A percentile compares a stretch with the other conserved stretches of the same genome.
Evolutionary conservation across 305 asterid genomes (phyloP).

Genomic region (Plantago coronopus): DNA sequence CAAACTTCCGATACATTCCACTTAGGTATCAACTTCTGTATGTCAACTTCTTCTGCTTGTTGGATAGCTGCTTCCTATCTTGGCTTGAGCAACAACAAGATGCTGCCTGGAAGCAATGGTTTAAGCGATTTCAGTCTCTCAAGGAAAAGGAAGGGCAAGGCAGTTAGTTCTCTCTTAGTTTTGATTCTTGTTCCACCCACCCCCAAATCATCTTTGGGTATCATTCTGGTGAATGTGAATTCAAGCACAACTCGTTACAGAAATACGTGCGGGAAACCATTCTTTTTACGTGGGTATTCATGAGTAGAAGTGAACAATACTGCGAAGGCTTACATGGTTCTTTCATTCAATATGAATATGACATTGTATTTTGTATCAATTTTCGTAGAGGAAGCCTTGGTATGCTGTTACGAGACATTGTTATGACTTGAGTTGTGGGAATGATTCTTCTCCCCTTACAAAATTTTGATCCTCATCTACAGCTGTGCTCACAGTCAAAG

Average conservation of each 20-base stretch:
- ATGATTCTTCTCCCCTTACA: not conserved
- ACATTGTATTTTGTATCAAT: constrained; percentile 8
- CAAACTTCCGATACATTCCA: constrained; percentile 73
- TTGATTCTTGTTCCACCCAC: not conserved
- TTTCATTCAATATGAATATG: not conserved
- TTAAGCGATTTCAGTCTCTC: constrained; percentile 38
- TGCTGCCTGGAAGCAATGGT: constrained; percentile 79
- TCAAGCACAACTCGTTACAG: too few species aligned
- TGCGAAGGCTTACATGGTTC: not conserved
- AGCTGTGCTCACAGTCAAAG: not conserved
- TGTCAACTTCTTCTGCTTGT: constrained; percentile 81
- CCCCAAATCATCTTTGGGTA: not conserved
- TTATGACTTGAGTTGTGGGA: too few species aligned
- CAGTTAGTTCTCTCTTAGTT: constrained; percentile 23
- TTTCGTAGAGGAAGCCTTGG: not conserved
- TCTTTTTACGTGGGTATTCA: not conserved
- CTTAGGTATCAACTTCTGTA: constrained; percentile 78
- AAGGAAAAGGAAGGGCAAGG: constrained; percentile 50
- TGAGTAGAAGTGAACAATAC: not conserved
- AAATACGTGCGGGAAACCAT: not conserved
- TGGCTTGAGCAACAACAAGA: constrained; percentile 85
- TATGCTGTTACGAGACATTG: constrained; percentile 1
- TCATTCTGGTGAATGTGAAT: not conserved
- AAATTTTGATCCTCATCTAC: constrained; percentile 2
- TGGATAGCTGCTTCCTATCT: constrained; percentile 85